These are phyloP conservation scores for Capronia epimyces DNA, from an alignment of 2,329 filamentous ascomycete genomes.

Conservation along the genomic window DNA sequence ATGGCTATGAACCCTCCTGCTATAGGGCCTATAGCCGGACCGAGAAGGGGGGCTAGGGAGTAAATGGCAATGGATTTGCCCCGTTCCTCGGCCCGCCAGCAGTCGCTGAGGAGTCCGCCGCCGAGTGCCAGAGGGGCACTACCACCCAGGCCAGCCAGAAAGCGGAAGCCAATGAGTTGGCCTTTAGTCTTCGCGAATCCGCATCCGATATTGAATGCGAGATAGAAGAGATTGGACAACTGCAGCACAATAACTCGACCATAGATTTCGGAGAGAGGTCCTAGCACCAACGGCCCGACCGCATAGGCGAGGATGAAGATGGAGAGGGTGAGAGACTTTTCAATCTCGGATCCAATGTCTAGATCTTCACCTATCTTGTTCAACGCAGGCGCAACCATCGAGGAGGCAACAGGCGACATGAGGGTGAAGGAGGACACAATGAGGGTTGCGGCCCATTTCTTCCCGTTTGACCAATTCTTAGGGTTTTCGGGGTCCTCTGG, in stretches of 20 bases:
- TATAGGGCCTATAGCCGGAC: conserved; percentile 61
- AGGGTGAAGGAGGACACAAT: conserved; percentile 56
- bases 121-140: conserved; percentile 51
- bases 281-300: conserved; percentile 48
- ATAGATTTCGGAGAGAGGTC: conserved; percentile 52
- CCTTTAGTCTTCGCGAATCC: conserved; percentile 50
- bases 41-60: conserved; percentile 58
- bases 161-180: conserved; percentile 55
- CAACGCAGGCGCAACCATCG: conserved; percentile 53
- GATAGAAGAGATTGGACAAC: conserved; percentile 50
- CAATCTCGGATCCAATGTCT: conserved; percentile 44
- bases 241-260: conserved; percentile 53
- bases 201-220: conserved; percentile 57
- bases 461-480: conserved; percentile 51
- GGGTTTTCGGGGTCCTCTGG: conserved; percentile 47
- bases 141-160: conserved; percentile 55
- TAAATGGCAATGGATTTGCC: conserved; percentile 60
- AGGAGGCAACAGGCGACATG: conserved; percentile 59
- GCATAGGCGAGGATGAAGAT: conserved; percentile 54
- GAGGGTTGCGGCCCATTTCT: conserved; percentile 55
- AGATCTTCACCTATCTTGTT: conserved; percentile 51
- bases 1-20: conserved; percentile 61
- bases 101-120: conserved; percentile 51
- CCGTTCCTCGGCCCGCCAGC: conserved; percentile 57
- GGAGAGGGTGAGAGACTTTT: conserved; percentile 48